Conservation (phyloP, 2,329 filamentous ascomycete species). For the Apiospora sp. region DNA sequence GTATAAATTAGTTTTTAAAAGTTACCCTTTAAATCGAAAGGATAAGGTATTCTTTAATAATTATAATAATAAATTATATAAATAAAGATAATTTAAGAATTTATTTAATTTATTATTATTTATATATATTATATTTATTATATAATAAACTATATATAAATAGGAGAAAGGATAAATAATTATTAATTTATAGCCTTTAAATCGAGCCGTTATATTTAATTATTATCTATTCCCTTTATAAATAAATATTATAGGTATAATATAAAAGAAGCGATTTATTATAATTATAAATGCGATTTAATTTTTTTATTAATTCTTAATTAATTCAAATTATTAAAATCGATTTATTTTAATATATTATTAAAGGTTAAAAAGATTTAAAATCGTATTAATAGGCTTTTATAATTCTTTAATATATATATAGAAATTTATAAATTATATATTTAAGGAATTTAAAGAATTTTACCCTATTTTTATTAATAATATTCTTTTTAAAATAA, state of each 20-base stretch:
- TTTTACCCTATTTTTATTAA: too few relatives aligned
- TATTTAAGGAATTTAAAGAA: background rate
- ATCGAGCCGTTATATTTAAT: background rate
- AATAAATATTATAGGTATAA: background rate
- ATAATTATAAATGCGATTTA: background rate
- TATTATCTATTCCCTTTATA: background rate
- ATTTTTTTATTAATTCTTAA: background rate
- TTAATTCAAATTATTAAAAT: background rate
- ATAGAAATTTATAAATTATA: background rate
- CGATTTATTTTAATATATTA: background rate
- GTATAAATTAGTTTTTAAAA: background rate
- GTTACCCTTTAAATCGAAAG: background rate
- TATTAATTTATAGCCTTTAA: background rate
- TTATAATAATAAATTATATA: background rate
- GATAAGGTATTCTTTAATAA: too few relatives aligned
- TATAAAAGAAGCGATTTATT: background rate
- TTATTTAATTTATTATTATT: background rate
- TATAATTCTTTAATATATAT: background rate
- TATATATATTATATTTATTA: background rate
- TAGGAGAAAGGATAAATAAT: background rate
- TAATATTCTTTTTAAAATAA: background rate
- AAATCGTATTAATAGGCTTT: background rate
- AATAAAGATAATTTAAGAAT: background rate
- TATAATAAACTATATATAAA: too few relatives aligned
- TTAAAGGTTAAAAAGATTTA: background rate